These are phyloP conservation scores for Eimeria brunetti DNA, from an alignment of 169 alveolate genomes.

Conservation along the genomic window DNA sequence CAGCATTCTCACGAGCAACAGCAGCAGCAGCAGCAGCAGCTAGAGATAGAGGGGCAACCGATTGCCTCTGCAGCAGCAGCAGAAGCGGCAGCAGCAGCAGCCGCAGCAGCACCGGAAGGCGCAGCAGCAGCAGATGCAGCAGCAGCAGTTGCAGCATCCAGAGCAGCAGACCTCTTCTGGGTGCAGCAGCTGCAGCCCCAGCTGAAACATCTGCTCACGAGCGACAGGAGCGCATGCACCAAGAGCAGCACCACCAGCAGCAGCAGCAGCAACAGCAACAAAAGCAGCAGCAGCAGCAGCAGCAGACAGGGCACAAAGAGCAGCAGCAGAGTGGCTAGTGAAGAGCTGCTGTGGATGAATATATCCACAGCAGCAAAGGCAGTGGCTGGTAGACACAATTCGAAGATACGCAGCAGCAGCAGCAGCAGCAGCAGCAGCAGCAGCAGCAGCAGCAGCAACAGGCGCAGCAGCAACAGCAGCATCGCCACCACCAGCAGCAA, in stretches of 20 bases:
- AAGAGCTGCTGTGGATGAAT: neutral
- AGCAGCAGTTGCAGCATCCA: neutral
- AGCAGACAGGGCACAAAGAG: constrained; percentile 1
- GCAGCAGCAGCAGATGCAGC: constrained; percentile 3
- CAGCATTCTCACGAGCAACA: neutral
- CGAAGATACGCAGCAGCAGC: neutral
- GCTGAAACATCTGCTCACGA: neutral
- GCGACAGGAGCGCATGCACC: neutral
- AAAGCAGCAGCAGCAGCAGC: neutral
- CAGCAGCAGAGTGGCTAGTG: neutral
- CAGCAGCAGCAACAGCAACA: constrained; percentile 36
- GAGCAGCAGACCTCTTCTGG: constrained; percentile 21
- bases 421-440: neutral
- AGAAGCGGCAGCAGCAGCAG: neutral
- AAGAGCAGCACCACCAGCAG: constrained; percentile 26
- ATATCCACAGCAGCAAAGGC: neutral
- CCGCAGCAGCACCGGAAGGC: constrained; percentile 1
- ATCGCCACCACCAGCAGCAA: neutral
- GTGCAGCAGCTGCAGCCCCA: constrained; percentile 30
- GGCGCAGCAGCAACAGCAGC: neutral
- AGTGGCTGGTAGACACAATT: neutral
- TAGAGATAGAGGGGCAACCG: neutral
- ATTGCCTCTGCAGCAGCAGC: constrained; percentile 32
- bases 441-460: neutral
- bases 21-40: constrained; percentile 35